phyloP scores from a whole-genome alignment of 768 basidiomycete genomes.

The Leucogyrophana mollusca region DNA sequence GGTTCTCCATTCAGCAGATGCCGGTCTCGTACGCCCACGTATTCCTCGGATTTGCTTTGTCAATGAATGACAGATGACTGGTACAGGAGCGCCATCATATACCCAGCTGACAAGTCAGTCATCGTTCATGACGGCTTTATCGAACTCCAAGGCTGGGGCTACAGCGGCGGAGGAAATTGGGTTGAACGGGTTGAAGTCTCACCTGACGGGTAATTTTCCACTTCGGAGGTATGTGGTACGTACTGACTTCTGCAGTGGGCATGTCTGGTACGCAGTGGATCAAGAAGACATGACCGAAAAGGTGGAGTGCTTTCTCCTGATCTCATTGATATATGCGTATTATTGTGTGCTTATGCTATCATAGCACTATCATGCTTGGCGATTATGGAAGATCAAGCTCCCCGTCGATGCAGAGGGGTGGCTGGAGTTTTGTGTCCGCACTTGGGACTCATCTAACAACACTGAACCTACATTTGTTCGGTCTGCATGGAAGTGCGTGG shows the following conservation, averaged over 20 bases:
- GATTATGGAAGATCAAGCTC: conserved; percentile 50
- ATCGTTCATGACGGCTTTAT: conserved; percentile 49
- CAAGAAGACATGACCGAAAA: conserved; percentile 49
- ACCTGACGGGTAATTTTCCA: conserved; percentile 36
- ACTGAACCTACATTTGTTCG: conserved; percentile 55
- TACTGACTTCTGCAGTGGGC: conserved; percentile 31
- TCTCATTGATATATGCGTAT: neutral
- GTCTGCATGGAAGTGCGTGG: conserved; percentile 52
- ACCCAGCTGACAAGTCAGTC: conserved; percentile 42
- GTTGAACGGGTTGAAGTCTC: conserved; percentile 57
- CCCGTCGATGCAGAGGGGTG: conserved; percentile 56
- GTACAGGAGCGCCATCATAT: conserved; percentile 47
- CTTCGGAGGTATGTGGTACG: neutral
- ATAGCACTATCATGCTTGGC: conserved; percentile 54
- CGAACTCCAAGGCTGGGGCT: conserved; percentile 42
- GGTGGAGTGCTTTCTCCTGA: conserved; percentile 17
- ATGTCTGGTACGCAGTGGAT: conserved; percentile 49
- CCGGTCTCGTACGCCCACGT: conserved; percentile 48
- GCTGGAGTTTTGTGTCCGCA: conserved; percentile 54
- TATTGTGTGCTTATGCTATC: too few species aligned
- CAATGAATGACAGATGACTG: neutral
- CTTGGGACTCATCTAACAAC: conserved; percentile 59
- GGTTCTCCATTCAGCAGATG: conserved; percentile 58
- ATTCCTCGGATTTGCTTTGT: neutral
- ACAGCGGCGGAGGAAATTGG: conserved; percentile 51